Evolutionary conservation across 208 protist genomes (phyloP).

Genomic region (Acanthamoeba culbertsoni): DNA sequence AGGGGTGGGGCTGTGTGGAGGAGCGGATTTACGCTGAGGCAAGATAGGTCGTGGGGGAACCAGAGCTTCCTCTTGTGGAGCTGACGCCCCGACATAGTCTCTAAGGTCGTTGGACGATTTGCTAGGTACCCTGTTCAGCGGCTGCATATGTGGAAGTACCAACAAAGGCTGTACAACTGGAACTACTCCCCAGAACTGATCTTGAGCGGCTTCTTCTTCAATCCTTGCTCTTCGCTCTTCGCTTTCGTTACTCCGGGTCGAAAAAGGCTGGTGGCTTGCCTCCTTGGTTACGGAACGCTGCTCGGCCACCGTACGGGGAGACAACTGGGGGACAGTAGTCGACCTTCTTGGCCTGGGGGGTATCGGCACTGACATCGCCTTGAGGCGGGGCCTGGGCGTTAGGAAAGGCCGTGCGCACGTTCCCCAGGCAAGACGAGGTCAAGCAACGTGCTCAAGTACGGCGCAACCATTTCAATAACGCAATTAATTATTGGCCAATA

Average conservation of each 20-base stretch:
- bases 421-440: too few species aligned
- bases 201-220: background rate
- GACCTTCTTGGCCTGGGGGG: background rate
- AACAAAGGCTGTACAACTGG: background rate
- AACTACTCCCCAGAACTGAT: background rate
- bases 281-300: background rate
- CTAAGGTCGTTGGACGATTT: background rate
- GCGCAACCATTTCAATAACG: too few species aligned
- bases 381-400: too few species aligned
- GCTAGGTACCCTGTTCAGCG: background rate
- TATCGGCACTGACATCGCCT: too few species aligned
- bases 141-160: background rate
- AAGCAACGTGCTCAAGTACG: too few species aligned
- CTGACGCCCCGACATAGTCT: background rate
- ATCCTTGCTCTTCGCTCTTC: background rate
- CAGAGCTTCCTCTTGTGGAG: background rate
- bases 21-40: background rate
- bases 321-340: background rate
- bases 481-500: too few species aligned
- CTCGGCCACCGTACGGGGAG: too few species aligned
- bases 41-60: background rate
- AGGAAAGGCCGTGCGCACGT: too few species aligned
- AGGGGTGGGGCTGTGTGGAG: background rate
- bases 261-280: background rate
- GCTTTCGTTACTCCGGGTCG: background rate